Evolutionary conservation across 225 moss, liverwort and hornwort genomes (phyloP).

Genomic region (Polytrichum commune): DNA sequence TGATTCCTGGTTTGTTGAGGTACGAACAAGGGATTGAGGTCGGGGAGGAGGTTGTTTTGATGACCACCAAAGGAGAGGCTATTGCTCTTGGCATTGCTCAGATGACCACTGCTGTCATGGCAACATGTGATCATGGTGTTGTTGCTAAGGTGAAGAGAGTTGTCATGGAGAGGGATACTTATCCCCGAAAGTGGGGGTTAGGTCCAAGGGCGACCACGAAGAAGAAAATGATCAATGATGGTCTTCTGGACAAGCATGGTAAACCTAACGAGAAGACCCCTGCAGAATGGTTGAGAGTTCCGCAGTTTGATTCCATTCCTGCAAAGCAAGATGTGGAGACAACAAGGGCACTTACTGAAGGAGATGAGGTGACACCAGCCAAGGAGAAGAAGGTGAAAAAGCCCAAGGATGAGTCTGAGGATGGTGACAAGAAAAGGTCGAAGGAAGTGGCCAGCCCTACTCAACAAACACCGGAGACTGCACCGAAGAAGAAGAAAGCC

Average conservation of each 20-base stretch:
- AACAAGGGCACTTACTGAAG: constrained; percentile 45
- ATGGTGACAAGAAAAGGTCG: constrained; percentile 60
- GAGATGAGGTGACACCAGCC: constrained; percentile 29
- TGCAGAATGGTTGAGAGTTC: constrained; percentile 78
- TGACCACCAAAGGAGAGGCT: constrained; percentile 97
- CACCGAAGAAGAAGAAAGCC: constrained; percentile 78
- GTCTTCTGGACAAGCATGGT: constrained; percentile 86
- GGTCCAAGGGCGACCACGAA: constrained; percentile 87
- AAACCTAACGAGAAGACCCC: constrained; percentile 95
- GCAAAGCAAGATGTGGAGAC: constrained; percentile 48
- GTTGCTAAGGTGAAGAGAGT: constrained; percentile 94
- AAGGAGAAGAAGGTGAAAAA: constrained; percentile 49
- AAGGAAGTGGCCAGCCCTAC: constrained; percentile 46
- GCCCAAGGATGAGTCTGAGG: constrained; percentile 28
- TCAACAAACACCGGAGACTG: constrained; percentile 44
- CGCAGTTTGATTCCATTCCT: constrained; percentile 36
- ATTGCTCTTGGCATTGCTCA: constrained; percentile 82
- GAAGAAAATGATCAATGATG: constrained; percentile 89
- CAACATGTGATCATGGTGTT: constrained; percentile 92
- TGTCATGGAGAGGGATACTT: constrained; percentile 95
- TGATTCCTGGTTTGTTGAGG: constrained; percentile 85
- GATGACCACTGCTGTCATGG: constrained; percentile 97
- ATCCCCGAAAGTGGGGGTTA: constrained; percentile 90
- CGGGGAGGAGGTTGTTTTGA: constrained; percentile 87
- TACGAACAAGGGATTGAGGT: constrained; percentile 86